Evolutionary conservation across 2,329 filamentous ascomycete species (phyloP).

Genomic region (Beauveria australis): DNA sequence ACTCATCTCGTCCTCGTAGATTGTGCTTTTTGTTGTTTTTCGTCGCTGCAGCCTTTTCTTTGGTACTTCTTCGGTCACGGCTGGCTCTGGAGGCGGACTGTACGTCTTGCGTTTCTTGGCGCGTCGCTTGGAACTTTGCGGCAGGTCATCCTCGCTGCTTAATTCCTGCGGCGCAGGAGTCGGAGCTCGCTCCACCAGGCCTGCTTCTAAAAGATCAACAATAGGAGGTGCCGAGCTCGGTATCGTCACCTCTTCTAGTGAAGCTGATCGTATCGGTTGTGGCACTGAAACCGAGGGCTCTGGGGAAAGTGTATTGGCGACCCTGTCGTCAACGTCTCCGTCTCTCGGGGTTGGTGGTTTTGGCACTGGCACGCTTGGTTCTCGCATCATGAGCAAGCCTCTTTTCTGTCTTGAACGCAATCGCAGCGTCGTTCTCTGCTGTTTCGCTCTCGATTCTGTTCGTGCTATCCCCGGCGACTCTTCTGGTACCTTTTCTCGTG

Average conservation of each 20-base stretch:
- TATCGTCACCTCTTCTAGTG: background rate
- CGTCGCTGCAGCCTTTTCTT: background rate
- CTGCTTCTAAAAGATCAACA: background rate
- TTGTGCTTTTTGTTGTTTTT: background rate
- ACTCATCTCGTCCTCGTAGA: background rate
- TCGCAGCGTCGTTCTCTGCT: conserved; percentile 7
- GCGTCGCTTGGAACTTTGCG: background rate
- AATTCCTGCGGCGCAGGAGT: background rate
- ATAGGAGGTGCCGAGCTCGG: background rate
- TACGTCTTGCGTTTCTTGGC: background rate
- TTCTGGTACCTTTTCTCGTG: background rate
- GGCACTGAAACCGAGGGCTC: background rate
- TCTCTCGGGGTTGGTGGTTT: background rate
- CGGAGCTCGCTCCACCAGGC: background rate
- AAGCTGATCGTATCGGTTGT: background rate
- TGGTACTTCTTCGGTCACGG: background rate
- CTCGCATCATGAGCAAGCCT: conserved; percentile 9
- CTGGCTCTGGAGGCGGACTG: background rate
- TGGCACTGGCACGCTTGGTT: background rate
- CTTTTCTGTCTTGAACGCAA: conserved; percentile 10
- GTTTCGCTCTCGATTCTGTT: background rate
- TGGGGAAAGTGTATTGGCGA: background rate
- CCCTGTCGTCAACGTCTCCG: background rate
- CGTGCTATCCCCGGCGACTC: background rate
- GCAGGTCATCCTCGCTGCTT: conserved; percentile 6